These are phyloP conservation scores for Dalbergia cochinchinensis DNA, from an alignment of 306 rosid species.

Conservation along the genomic window DNA sequence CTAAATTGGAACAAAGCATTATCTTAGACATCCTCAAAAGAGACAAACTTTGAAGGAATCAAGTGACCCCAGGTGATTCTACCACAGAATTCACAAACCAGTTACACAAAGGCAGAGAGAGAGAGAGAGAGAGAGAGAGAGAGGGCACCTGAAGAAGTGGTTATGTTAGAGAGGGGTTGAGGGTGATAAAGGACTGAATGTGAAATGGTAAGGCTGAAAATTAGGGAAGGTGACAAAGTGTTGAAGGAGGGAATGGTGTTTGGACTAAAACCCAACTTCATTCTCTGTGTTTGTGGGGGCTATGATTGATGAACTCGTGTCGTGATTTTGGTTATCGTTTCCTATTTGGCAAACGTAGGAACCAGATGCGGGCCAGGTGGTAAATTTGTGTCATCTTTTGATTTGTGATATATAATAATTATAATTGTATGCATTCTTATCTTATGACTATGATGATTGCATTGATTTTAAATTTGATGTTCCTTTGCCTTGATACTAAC, in stretches of 20 bases:
- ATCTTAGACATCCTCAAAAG: background rate
- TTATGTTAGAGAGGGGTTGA: background rate
- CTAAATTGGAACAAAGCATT: background rate
- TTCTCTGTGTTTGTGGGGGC: conserved; percentile 27
- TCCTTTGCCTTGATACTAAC: background rate
- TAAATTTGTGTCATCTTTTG: background rate
- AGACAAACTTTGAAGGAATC: conserved; percentile 15
- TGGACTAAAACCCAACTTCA: conserved; percentile 51
- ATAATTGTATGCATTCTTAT: background rate
- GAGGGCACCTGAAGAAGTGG: conserved; percentile 47
- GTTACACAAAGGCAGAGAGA: background rate
- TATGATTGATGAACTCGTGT: background rate
- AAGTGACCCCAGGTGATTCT: conserved; percentile 5
- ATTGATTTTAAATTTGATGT: background rate
- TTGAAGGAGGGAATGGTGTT: conserved; percentile 8
- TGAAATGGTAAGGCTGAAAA: conserved; percentile 32
- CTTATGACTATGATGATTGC: background rate
- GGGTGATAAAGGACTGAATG: conserved; percentile 2
- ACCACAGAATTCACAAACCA: background rate
- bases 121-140: conserved; percentile 24
- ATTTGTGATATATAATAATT: background rate
- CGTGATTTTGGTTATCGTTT: background rate
- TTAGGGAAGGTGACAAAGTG: conserved; percentile 8
- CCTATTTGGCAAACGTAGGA: conserved; percentile 7
- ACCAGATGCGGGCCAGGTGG: background rate